Evolutionary conservation across 2,329 filamentous ascomycete species (phyloP).

Genomic region (Didymellaceae sp.): DNA sequence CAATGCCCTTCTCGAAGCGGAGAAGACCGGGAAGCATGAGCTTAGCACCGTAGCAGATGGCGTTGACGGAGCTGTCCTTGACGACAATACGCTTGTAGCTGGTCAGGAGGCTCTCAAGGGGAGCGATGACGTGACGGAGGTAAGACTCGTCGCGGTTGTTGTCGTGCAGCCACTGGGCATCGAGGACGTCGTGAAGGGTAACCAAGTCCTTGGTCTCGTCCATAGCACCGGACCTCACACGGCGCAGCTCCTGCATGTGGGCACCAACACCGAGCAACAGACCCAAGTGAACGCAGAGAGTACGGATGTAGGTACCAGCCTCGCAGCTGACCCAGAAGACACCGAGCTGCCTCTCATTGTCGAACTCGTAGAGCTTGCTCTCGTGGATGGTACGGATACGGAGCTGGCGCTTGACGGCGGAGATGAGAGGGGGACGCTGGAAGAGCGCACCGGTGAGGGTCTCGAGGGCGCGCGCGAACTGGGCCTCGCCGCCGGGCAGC

Average conservation of each 20-base stretch:
- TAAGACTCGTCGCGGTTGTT: constrained; percentile 95
- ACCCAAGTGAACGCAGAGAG: constrained; percentile 92
- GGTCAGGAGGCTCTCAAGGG: constrained; percentile 88
- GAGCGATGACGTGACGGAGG: constrained; percentile 87
- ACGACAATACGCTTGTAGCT: constrained; percentile 97
- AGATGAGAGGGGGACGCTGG: constrained; percentile 96
- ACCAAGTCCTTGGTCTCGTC: constrained; percentile 88
- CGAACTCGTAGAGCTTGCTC: constrained; percentile 93
- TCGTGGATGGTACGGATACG: constrained; percentile 98
- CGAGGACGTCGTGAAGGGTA: constrained; percentile 92
- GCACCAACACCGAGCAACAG: constrained; percentile 81
- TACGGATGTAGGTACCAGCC: constrained; percentile 98
- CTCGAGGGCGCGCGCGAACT: constrained; percentile 92
- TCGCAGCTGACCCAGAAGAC: constrained; percentile 99
- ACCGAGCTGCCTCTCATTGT: constrained; percentile 95
- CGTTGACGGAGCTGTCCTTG: constrained; percentile 96
- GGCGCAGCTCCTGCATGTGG: constrained; percentile 97
- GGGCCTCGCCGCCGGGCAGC: constrained; percentile 88
- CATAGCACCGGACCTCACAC: constrained; percentile 94
- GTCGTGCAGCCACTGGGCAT: constrained; percentile 95
- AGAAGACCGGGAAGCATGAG: constrained; percentile 97
- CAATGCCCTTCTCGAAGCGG: constrained; percentile 89
- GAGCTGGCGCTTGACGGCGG: constrained; percentile 97
- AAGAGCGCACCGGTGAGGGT: constrained; percentile 95
- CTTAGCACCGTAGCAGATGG: constrained; percentile 98